These are phyloP conservation scores for Vitis labrusca DNA, from an alignment of 164 flowering plant genomes.

Conservation along the genomic window DNA sequence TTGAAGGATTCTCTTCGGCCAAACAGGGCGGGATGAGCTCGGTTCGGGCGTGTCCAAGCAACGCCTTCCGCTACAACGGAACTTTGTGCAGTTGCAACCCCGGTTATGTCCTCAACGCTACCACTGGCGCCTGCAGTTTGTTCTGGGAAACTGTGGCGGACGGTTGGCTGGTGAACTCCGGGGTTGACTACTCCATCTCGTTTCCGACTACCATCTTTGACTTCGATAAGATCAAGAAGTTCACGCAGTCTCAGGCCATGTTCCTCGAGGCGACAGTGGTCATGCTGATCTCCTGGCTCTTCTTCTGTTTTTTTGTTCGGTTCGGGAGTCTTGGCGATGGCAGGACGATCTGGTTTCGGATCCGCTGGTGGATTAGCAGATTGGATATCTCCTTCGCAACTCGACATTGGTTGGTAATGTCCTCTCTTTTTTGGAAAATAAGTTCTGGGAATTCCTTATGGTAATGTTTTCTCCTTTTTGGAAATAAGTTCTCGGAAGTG, in stretches of 20 bases:
- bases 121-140: slow-evolving; percentile 38
- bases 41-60: slow-evolving; percentile 42
- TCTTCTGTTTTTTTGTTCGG: slow-evolving; percentile 56
- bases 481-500: too few relatives aligned
- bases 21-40: too few relatives aligned
- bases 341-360: slow-evolving; percentile 49
- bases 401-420: slow-evolving; percentile 87
- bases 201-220: slow-evolving; percentile 62
- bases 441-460: neutral
- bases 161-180: slow-evolving; percentile 30
- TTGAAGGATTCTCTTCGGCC: too few relatives aligned
- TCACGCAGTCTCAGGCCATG: slow-evolving; percentile 68
- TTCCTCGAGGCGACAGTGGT: slow-evolving; percentile 66
- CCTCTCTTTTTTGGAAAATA: neutral
- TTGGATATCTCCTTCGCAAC: slow-evolving; percentile 80
- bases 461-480: neutral
- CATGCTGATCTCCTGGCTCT: slow-evolving; percentile 62
- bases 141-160: slow-evolving; percentile 24
- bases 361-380: slow-evolving; percentile 91
- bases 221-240: slow-evolving; percentile 69
- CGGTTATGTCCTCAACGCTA: slow-evolving; percentile 43
- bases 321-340: slow-evolving; percentile 62
- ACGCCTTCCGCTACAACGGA: slow-evolving; percentile 61
- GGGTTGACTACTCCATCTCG: slow-evolving; percentile 44
- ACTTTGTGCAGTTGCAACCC: slow-evolving; percentile 70